phyloP scores from a whole-genome alignment of 2,329 filamentous ascomycete genomes.

The Claviceps pusilla region DNA sequence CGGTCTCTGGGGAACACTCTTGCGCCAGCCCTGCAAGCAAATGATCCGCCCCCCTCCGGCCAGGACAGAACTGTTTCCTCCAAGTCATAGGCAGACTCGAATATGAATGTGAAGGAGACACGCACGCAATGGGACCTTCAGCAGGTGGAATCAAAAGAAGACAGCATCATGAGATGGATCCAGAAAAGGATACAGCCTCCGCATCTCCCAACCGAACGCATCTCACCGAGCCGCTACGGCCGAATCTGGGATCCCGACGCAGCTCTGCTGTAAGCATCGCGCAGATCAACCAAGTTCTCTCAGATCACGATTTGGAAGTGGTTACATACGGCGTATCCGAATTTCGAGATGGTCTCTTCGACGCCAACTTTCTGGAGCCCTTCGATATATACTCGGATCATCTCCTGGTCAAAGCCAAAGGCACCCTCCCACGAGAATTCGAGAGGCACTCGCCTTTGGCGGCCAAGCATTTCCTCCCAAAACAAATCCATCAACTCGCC shows the following conservation, averaged over 20 bases:
- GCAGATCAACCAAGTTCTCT: constrained; percentile 20
- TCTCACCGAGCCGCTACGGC: constrained; percentile 6
- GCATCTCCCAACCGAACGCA: constrained; percentile 4
- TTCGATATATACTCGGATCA: constrained; percentile 22
- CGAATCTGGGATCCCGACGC: constrained; percentile 6
- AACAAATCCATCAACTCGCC: constrained; percentile 30
- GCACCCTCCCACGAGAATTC: constrained; percentile 32
- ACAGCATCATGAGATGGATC: neutral
- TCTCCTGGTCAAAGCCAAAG: constrained; percentile 25
- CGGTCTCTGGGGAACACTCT: neutral
- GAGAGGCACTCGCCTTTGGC: constrained; percentile 33
- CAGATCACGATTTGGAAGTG: constrained; percentile 19
- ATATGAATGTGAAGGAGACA: neutral
- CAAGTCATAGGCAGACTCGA: neutral
- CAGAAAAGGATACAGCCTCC: neutral
- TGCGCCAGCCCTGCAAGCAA: neutral
- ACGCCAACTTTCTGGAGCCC: constrained; percentile 31
- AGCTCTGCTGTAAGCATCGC: constrained; percentile 17
- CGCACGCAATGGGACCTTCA: neutral
- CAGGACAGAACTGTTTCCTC: neutral
- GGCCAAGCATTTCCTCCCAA: constrained; percentile 29
- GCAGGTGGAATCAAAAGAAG: neutral
- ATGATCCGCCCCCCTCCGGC: neutral
- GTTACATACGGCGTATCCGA: constrained; percentile 29
- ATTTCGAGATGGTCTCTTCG: constrained; percentile 32